Base-by-base conservation (phyloP, 2,329 filamentous ascomycete species). In the Phyllosticta ampelicida region DNA sequence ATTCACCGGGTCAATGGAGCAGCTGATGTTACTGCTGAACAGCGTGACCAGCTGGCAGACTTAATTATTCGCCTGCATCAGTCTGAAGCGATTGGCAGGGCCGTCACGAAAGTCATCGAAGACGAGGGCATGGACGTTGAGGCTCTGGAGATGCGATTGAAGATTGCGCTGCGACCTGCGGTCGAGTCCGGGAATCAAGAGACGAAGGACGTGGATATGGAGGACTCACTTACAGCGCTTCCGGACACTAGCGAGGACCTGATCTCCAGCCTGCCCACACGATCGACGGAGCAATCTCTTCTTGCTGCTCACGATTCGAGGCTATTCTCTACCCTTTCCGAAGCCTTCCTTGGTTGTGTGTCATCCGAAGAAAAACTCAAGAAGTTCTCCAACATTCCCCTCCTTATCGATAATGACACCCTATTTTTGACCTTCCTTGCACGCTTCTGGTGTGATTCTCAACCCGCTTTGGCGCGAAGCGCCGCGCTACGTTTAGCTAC, bases 361-460 rank as follows among this genome's bases (percentile, higher is more conserved):
- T 50, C 63, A 10, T 62, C 60, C 4, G 64, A 65, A 18, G 63
- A 54, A 2, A 54, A 65, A 51, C 56, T 64, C 1, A 60, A 58
- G 18, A 59, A 55, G 57, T 84, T 86, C 61, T 78, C 85, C 56
- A 70, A 78, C 9, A 71, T 78, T 6, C 74, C 82, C 0, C 74
- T 83, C 51, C 72, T 90, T 10, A 75, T 78, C 55, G 78, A 77
- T 30, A 71, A 78, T 23, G 69, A 75, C 5, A 84, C 83, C 0
- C 72, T 81, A 30, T 90, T 86, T 65, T 75, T 90, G 59, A 86
- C 84, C 16, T 92, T 95, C 70, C 85, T 92, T 63, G 78, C 86
- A 59, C 81, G 85, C 56, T 81, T 90, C 16, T 90, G 88, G 83
- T 87, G 82, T 60, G 85, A 87, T 0, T 78, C 83, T 1, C 86